Percentiles rank a stretch among this genome's conserved stretches.
Evolutionary conservation across 2,329 filamentous ascomycete genomes (phyloP).

Genomic region (Corynespora cassiicola): DNA sequence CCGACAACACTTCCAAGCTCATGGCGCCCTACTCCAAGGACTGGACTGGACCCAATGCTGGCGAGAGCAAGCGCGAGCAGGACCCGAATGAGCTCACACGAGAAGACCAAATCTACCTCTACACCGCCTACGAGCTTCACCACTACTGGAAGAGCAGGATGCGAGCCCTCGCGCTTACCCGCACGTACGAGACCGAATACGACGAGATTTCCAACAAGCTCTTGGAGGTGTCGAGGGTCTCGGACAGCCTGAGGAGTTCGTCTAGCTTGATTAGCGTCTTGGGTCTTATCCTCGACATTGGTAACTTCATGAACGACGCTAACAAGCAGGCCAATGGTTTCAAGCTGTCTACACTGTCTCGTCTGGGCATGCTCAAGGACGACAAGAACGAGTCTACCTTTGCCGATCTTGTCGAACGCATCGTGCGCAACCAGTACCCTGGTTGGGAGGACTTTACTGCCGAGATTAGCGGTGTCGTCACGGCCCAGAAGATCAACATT

Average conservation of each 20-base stretch:
- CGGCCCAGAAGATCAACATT: constrained; percentile 89
- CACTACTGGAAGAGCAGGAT: constrained; percentile 99
- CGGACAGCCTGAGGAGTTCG: constrained; percentile 88
- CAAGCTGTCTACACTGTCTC: constrained; percentile 92
- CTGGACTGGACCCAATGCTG: constrained; percentile 88
- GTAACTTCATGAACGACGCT: constrained; percentile 99
- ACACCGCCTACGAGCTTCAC: constrained; percentile 90
- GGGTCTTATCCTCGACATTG: constrained; percentile 94
- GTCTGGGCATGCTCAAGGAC: constrained; percentile 97
- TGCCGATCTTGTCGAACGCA: constrained; percentile 93
- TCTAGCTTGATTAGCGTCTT: constrained; percentile 95
- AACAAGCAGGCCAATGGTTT: constrained; percentile 98
- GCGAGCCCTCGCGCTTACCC: constrained; percentile 84
- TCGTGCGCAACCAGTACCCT: constrained; percentile 94
- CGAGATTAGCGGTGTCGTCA: constrained; percentile 81
- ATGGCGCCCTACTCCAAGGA: constrained; percentile 97
- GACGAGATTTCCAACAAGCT: constrained; percentile 89
- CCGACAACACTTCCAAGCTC: constrained; percentile 86
- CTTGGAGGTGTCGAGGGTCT: constrained; percentile 82
- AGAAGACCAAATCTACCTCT: constrained; percentile 94
- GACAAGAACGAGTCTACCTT: constrained; percentile 98
- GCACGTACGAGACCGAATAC: constrained; percentile 85
- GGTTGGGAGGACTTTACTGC: constrained; percentile 90
- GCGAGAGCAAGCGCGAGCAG: constrained; percentile 78
- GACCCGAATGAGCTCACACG: constrained; percentile 88